These are phyloP conservation scores for Trichoderma reesei DNA, from an alignment of 495 filamentous ascomycete genomes.

Conservation along the genomic window DNA sequence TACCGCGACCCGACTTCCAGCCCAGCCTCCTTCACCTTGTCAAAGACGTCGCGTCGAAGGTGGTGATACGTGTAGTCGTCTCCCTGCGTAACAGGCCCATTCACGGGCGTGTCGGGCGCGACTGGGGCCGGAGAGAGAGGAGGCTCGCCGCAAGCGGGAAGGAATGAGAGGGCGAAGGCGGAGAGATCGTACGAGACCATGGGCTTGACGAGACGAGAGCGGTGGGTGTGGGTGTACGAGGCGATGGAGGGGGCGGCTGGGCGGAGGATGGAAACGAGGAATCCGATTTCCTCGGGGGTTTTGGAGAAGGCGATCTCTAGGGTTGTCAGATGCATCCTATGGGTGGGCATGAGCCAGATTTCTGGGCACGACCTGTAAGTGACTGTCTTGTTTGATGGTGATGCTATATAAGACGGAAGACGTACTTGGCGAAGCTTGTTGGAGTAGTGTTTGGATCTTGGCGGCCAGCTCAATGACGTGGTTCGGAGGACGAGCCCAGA, in stretches of 20 bases:
- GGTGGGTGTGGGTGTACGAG: conserved; percentile 51
- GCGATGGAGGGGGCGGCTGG: conserved; percentile 42
- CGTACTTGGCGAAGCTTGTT: conserved; percentile 55
- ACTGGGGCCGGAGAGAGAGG: conserved; percentile 28
- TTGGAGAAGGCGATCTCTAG: conserved; percentile 70
- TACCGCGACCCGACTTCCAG: conserved; percentile 63
- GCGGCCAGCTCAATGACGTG: conserved; percentile 54
- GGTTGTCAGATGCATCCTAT: conserved; percentile 74
- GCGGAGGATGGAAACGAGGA: conserved; percentile 44
- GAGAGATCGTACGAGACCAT: conserved; percentile 74
- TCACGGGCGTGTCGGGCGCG: conserved; percentile 17
- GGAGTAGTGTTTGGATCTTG: conserved; percentile 57
- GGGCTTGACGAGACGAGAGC: conserved; percentile 68
- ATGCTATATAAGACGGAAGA: background rate
- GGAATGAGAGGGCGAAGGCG: conserved; percentile 75
- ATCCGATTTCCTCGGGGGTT: conserved; percentile 50
- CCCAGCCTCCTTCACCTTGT: conserved; percentile 44
- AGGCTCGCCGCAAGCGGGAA: conserved; percentile 59
- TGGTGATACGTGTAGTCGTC: conserved; percentile 82
- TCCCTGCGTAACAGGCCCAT: conserved; percentile 19
- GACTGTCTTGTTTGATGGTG: background rate
- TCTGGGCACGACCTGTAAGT: conserved; percentile 31
- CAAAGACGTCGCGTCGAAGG: conserved; percentile 68
- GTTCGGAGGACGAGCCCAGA: conserved; percentile 77
- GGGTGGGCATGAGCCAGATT: conserved; percentile 74